Evolutionary conservation across 2,329 filamentous ascomycete genomes (phyloP).

Genomic region (Canariomyces notabilis): DNA sequence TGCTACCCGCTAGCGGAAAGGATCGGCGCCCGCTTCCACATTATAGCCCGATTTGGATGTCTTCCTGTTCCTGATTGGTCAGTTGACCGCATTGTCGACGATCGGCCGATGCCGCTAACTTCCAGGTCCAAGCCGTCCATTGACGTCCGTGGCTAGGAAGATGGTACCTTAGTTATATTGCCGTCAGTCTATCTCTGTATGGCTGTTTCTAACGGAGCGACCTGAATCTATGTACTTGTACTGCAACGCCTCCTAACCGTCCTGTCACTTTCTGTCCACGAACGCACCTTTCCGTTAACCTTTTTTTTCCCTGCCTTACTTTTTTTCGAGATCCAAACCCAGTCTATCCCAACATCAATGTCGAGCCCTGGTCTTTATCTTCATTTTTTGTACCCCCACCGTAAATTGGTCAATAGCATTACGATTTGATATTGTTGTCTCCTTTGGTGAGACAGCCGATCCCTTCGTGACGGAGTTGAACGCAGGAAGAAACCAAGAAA

Average conservation of each 20-base stretch:
- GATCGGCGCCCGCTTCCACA: slow-evolving; percentile 7
- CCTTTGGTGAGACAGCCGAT: not conserved
- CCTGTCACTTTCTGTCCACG: no score
- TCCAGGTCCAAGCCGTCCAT: no score
- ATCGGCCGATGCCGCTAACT: no score
- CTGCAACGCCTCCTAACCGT: no score
- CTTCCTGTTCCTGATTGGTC: slow-evolving; percentile 18
- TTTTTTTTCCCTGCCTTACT: slow-evolving; percentile 4
- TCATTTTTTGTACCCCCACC: not conserved
- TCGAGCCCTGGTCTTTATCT: no score
- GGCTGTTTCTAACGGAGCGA: slow-evolving; percentile 23
- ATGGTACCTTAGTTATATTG: no score
- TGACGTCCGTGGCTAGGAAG: no score
- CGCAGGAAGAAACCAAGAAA: slow-evolving; percentile 3
- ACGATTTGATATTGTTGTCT: slow-evolving; percentile 12
- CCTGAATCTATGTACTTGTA: no score
- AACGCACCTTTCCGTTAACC: no score
- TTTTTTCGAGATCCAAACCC: no score
- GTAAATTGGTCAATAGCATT: slow-evolving; percentile 13
- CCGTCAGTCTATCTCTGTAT: slow-evolving; percentile 24
- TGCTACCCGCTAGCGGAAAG: slow-evolving; percentile 16
- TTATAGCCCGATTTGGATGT: slow-evolving; percentile 18
- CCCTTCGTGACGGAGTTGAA: not conserved
- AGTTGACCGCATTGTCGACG: no score
- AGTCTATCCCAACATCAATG: no score